Conservation (phyloP, 768 basidiomycete genomes). For the Serendipita sp. region DNA sequence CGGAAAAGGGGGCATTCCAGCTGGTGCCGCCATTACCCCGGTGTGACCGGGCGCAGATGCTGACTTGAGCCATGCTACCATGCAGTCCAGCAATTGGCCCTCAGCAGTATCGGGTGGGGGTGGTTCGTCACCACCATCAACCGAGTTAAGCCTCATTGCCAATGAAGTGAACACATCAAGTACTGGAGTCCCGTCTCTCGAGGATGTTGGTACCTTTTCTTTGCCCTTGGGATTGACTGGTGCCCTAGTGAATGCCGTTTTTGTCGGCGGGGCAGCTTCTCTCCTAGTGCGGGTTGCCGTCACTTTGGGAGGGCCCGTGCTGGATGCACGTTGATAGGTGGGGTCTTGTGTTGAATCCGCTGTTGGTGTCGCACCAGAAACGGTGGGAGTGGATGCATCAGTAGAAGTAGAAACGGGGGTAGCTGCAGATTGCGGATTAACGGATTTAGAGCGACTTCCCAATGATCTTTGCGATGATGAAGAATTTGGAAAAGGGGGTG, state of each 20-base stretch:
- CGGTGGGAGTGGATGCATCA: background rate
- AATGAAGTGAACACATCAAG: background rate
- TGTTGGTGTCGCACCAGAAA: background rate
- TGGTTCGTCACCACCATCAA: background rate
- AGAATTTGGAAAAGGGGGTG: background rate
- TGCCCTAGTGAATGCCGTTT: background rate
- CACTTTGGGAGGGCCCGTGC: background rate
- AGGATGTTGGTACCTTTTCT: background rate
- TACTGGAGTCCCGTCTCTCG: background rate
- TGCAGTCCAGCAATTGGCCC: background rate
- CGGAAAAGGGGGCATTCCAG: too few relatives aligned
- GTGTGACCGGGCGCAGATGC: background rate
- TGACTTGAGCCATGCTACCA: background rate
- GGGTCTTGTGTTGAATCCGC: background rate
- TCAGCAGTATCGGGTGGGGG: background rate
- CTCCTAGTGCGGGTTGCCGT: background rate
- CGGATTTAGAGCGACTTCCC: background rate
- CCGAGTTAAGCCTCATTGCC: background rate
- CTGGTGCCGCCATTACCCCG: too few relatives aligned
- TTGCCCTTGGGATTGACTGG: background rate
- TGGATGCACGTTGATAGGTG: background rate
- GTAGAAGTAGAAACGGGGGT: background rate
- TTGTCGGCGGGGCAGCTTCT: background rate
- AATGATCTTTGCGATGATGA: background rate
- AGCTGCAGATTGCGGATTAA: background rate